These are phyloP conservation scores for Apiotrichum akiyoshidainum DNA, from an alignment of 1,284 basidiomycete species.

Conservation along the genomic window DNA sequence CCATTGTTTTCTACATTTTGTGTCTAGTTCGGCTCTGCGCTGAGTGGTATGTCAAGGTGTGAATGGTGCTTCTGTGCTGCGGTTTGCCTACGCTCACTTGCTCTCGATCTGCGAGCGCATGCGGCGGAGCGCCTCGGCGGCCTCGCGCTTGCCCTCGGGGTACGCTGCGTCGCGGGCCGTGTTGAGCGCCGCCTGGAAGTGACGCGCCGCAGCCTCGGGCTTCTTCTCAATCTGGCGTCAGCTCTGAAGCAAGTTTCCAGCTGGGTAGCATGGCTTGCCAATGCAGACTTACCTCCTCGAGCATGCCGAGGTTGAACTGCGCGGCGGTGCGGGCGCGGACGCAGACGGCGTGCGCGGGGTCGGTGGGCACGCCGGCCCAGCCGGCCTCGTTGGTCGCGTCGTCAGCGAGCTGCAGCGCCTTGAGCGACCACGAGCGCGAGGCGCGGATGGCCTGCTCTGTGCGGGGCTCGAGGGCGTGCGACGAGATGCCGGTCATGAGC, in stretches of 20 bases:
- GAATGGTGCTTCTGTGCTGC: too few species aligned
- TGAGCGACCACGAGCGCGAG: conserved; percentile 45
- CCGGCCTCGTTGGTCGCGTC: conserved; percentile 27
- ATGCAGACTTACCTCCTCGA: conserved; percentile 42
- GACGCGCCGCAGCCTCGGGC: conserved; percentile 25
- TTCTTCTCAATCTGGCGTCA: conserved; percentile 40
- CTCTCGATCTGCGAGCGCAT: conserved; percentile 2
- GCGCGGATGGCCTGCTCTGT: conserved; percentile 37
- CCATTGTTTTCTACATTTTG: too few species aligned
- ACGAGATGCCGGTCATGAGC: conserved; percentile 50
- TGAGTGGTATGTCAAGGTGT: too few species aligned
- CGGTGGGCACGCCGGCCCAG: conserved; percentile 13
- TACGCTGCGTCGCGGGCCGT: conserved; percentile 38
- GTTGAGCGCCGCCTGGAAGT: conserved; percentile 33
- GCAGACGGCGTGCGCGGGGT: conserved; percentile 33
- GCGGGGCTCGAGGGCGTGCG: conserved; percentile 40
- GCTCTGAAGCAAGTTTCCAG: neutral
- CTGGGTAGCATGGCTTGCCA: too few species aligned
- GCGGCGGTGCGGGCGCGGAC: conserved; percentile 38
- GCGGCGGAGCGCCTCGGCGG: conserved; percentile 37
- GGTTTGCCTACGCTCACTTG: neutral
- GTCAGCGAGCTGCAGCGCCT: conserved; percentile 42
- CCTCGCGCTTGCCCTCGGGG: conserved; percentile 41
- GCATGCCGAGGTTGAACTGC: conserved; percentile 48
- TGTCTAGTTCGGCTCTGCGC: too few species aligned